Conservation (phyloP, 768 basidiomycete species). For the Suillus subluteus region DNA sequence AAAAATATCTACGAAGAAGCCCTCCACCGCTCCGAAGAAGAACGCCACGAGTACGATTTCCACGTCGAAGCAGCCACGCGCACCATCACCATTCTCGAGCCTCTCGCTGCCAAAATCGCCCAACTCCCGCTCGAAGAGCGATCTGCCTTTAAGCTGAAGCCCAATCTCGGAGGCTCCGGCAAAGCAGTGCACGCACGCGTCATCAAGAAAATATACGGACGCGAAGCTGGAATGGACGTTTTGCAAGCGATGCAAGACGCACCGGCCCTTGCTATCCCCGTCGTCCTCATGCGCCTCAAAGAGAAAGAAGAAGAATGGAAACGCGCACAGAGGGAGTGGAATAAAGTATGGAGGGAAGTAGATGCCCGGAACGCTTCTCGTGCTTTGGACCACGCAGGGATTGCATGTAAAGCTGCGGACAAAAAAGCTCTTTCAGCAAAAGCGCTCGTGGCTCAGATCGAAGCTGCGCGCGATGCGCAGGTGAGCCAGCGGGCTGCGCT, state of each 20-base stretch:
- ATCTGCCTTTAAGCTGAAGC: conserved; percentile 80
- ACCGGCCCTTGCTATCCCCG: conserved; percentile 85
- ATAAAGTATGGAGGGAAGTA: conserved; percentile 97
- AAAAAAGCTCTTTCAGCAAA: conserved; percentile 82
- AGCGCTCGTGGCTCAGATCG: conserved; percentile 81
- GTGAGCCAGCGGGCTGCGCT: conserved; percentile 70
- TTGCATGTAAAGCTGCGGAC: conserved; percentile 87
- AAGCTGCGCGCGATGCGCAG: conserved; percentile 82
- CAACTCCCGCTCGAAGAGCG: conserved; percentile 81
- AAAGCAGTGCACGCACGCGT: conserved; percentile 93
- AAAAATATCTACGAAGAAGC: conserved; percentile 98
- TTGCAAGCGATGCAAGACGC: conserved; percentile 91
- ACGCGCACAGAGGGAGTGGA: conserved; percentile 96
- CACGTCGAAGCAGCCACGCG: conserved; percentile 95
- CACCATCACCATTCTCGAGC: conserved; percentile 89
- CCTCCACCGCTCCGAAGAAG: conserved; percentile 94
- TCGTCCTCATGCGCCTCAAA: conserved; percentile 87
- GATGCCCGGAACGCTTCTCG: conserved; percentile 93
- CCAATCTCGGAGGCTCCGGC: conserved; percentile 79
- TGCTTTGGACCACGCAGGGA: conserved; percentile 91
- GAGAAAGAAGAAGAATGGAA: conserved; percentile 99
- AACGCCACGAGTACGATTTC: conserved; percentile 98
- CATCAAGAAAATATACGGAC: conserved; percentile 96
- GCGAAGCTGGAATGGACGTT: conserved; percentile 80
- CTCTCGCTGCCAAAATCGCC: conserved; percentile 85